Evolutionary conservation across 2,329 filamentous ascomycete genomes (phyloP), one percentile per base, ranked within the genome.

Genomic region (Exophiala aquamarina): DNA sequence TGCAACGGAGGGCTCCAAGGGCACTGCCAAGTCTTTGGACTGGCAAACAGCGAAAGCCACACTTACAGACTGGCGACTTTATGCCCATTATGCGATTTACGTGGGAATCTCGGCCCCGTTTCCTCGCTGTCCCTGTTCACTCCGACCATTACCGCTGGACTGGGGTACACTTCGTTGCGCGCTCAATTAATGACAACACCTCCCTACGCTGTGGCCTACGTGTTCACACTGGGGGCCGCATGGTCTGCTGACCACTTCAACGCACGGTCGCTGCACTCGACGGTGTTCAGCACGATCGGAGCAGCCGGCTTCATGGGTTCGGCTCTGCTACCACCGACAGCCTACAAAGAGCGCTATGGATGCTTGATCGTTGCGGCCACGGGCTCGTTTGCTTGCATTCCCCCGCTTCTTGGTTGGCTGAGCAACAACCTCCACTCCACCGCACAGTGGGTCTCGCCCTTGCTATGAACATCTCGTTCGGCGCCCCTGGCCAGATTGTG

Each of bases 181-280:
- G 79, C 85, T 1, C 87, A 92, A 59, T 73, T 92, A 3, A 75
- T 91, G 36, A 82, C 78, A 8, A 86, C 90, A 0, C 86, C 87
- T 0, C 86, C 87, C 0, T 92, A 92, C 59, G 86, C 81, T 1
- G 78, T 74, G 0, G 87, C 86, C 0, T 84, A 84, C 2, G 59
- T 87, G 1, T 55, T 89, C 2, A 92, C 87, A 0, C 73, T 92
- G 2, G 39, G 70, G 1, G 70, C 89, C 26, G 87, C 90, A 0
- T 90, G 81, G 60, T 68, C 87, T 34, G 89, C 89, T 0, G 91
- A 96, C 63, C 79, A 82, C 1, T 86, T 85, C 0, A 29, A 43
- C 17, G n/a, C 80, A 52, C 81, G 91, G 20, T 78, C 74, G 86
- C 3, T 74, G 71, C 62, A 80, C 79, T 1, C 69, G 86, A 0